phyloP scores from a whole-genome alignment of 345 rosid species.

The Pistacia integerrima region DNA sequence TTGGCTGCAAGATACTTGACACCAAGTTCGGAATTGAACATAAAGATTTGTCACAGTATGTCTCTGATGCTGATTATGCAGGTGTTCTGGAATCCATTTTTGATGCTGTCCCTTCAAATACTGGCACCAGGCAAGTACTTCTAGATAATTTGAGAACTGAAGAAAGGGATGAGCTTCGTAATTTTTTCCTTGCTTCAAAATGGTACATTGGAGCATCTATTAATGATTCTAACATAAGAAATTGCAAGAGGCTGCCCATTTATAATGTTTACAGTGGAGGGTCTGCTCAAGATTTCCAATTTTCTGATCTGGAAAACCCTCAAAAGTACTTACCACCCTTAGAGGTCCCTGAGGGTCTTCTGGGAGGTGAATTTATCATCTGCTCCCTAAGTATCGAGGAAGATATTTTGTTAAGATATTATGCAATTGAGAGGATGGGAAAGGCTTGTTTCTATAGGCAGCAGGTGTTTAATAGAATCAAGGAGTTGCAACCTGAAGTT shows the following conservation, averaged over 20 bases:
- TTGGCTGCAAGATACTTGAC: conserved; percentile 85
- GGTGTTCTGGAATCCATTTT: conserved; percentile 77
- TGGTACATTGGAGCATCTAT: conserved; percentile 67
- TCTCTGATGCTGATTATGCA: conserved; percentile 55
- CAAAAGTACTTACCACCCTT: conserved; percentile 74
- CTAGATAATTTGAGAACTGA: conserved; percentile 50
- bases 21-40: conserved; percentile 60
- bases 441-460: conserved; percentile 73
- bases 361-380: conserved; percentile 68
- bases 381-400: conserved; percentile 61
- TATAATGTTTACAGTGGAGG: conserved; percentile 59
- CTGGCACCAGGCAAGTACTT: conserved; percentile 34
- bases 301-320: conserved; percentile 77
- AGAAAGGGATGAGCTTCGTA: conserved; percentile 80
- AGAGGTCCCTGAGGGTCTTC: conserved; percentile 61
- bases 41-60: conserved; percentile 69
- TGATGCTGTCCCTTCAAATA: conserved; percentile 54
- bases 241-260: conserved; percentile 73
- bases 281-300: conserved; percentile 47
- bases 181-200: conserved; percentile 74
- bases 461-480: conserved; percentile 59
- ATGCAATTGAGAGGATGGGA: conserved; percentile 78
- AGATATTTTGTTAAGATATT: conserved; percentile 64
- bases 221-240: conserved; percentile 52
- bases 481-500: conserved; percentile 69